Percentiles rank a stretch among this genome's conserved stretches.
Evolutionary conservation across 2,329 filamentous ascomycete species (phyloP).

Genomic region (Periglandula ipomoeae): DNA sequence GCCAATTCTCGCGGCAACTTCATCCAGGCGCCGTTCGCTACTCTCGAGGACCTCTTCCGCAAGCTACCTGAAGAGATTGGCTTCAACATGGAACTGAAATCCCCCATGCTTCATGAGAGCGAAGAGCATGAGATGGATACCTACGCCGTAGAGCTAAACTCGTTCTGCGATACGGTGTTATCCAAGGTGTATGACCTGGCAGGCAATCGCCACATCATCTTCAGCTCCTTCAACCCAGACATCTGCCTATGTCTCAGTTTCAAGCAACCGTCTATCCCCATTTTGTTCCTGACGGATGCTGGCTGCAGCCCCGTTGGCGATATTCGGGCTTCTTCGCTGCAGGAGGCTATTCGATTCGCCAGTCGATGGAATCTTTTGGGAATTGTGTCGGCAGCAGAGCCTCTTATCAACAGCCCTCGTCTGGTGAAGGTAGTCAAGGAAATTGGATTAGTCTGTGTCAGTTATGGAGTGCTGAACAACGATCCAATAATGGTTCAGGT

Average conservation of each 20-base stretch:
- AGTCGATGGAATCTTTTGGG: slow-evolving; percentile 91
- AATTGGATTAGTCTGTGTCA: slow-evolving; percentile 86
- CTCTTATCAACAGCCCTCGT: slow-evolving; percentile 79
- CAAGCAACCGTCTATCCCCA: slow-evolving; percentile 94
- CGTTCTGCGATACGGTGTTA: slow-evolving; percentile 89
- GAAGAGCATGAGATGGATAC: slow-evolving; percentile 96
- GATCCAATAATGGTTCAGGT: slow-evolving; percentile 78
- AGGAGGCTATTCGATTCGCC: slow-evolving; percentile 92
- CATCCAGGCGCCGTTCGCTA: slow-evolving; percentile 93
- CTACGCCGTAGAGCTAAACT: slow-evolving; percentile 91
- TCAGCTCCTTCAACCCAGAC: slow-evolving; percentile 95
- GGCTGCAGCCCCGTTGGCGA: slow-evolving; percentile 77
- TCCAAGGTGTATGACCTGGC: slow-evolving; percentile 82
- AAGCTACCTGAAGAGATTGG: slow-evolving; percentile 74
- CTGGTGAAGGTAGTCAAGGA: slow-evolving; percentile 91
- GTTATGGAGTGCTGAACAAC: slow-evolving; percentile 88
- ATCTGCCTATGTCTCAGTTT: slow-evolving; percentile 90
- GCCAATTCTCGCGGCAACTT: slow-evolving; percentile 89
- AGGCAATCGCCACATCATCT: slow-evolving; percentile 81
- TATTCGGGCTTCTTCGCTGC: slow-evolving; percentile 79
- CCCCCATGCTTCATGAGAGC: slow-evolving; percentile 93
- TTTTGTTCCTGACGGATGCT: slow-evolving; percentile 88
- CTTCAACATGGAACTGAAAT: slow-evolving; percentile 99
- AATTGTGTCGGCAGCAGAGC: slow-evolving; percentile 80
- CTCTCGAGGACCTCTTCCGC: slow-evolving; percentile 84